Conservation (phyloP, 1,284 basidiomycete species). For the Golubevia sp. region DNA sequence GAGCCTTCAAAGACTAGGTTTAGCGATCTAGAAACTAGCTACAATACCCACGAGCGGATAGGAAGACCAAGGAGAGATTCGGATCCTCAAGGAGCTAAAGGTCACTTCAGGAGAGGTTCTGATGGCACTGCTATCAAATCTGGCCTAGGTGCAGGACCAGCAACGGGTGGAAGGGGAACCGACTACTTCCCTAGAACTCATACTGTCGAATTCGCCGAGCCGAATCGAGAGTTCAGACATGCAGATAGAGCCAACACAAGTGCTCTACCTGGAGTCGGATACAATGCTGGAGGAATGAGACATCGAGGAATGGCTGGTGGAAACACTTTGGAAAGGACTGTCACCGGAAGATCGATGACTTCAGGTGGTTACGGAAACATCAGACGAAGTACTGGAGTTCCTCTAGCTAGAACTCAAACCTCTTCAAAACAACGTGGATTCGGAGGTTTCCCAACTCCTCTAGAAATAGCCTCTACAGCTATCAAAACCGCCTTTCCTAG, state of each 20-base stretch:
- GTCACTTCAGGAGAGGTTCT: conserved; percentile 25
- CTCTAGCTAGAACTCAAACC: conserved; percentile 62
- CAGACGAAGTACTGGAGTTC: conserved; percentile 28
- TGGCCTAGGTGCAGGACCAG: conserved; percentile 19
- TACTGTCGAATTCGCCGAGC: conserved; percentile 68
- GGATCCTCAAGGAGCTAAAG: not conserved
- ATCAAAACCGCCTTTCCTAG: conserved; percentile 66
- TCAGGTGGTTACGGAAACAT: conserved; percentile 18
- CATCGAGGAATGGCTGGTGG: not conserved
- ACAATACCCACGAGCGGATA: not conserved
- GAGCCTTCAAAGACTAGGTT: not conserved
- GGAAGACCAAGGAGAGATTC: not conserved
- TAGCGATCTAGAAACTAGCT: not conserved
- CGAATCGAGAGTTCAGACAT: conserved; percentile 23
- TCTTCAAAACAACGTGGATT: conserved; percentile 66
- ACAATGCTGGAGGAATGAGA: conserved; percentile 12
- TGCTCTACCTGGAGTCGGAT: conserved; percentile 52
- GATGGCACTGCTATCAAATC: too few relatives aligned
- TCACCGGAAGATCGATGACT: conserved; percentile 23
- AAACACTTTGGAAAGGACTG: conserved; percentile 21
- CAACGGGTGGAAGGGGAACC: conserved; percentile 11
- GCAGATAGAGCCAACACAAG: conserved; percentile 21
- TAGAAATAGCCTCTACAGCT: conserved; percentile 67
- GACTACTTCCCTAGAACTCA: conserved; percentile 66
- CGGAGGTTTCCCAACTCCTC: conserved; percentile 87